Percentiles rank a stretch among this genome's conserved stretches.
phyloP scores from a whole-genome alignment of 352 stramenopile species.

The Phytophthora podocarpi region DNA sequence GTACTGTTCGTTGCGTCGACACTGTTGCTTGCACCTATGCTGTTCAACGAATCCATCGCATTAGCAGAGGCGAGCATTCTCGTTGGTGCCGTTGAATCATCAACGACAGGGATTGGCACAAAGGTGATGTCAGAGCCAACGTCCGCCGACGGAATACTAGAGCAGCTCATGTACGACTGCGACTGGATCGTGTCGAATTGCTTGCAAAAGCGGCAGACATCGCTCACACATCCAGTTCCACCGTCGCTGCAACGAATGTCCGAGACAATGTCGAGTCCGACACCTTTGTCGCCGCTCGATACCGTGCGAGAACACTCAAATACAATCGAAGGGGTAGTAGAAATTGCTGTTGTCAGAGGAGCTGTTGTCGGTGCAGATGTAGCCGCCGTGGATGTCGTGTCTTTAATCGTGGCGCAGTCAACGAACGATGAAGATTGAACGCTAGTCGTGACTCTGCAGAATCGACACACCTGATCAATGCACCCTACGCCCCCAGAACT shows the following conservation, averaged over 20 bases:
- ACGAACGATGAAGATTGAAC: constrained; percentile 28
- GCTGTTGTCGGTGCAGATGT: constrained; percentile 2
- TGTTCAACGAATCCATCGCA: no score
- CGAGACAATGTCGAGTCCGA: constrained; percentile 43
- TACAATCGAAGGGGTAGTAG: constrained; percentile 22
- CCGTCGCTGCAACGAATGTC: constrained; percentile 45
- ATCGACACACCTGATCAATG: constrained; percentile 44
- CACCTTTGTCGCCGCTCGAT: constrained; percentile 35
- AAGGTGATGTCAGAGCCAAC: constrained; percentile 35
- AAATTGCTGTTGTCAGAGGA: not conserved
- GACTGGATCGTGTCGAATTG: constrained; percentile 40
- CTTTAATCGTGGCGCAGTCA: constrained; percentile 27
- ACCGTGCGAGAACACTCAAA: constrained; percentile 27
- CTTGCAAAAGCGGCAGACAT: constrained; percentile 42
- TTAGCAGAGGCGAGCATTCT: constrained; percentile 14
- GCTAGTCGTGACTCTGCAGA: constrained; percentile 33
- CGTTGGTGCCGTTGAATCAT: constrained; percentile 4
- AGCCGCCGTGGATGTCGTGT: no score
- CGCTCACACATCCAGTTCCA: constrained; percentile 39
- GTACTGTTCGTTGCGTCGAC: no score
- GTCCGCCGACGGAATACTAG: constrained; percentile 17
- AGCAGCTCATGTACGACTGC: constrained; percentile 33
- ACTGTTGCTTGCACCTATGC: no score
- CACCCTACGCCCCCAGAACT: constrained; percentile 34
- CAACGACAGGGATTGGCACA: constrained; percentile 29